Evolutionary conservation across 106 monocot genomes (phyloP).

Genomic region (Dendrobium catenatum): DNA sequence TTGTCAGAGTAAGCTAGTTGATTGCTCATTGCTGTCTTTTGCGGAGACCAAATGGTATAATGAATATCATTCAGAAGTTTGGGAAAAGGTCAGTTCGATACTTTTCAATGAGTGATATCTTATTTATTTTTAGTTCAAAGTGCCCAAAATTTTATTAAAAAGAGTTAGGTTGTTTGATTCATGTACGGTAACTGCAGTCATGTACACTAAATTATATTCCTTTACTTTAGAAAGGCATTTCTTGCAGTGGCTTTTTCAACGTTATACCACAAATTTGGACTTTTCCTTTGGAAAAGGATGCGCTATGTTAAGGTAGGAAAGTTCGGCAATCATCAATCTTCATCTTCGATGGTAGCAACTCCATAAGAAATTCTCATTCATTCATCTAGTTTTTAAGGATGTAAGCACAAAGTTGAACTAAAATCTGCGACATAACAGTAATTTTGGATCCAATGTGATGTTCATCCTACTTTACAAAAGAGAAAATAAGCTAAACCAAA

Average conservation of each 20-base stretch:
- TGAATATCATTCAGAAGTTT: constrained; percentile 82
- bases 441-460: not conserved
- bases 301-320: not conserved
- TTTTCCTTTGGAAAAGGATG: not conserved
- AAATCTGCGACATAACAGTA: not conserved
- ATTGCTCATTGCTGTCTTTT: constrained; percentile 52
- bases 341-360: not conserved
- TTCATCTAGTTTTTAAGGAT: not conserved
- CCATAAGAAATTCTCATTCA: not conserved
- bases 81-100: constrained; percentile 73
- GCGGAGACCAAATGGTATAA: constrained; percentile 78
- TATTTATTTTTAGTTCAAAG: not conserved
- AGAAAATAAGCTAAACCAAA: not conserved
- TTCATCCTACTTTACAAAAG: not conserved
- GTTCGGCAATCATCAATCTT: not conserved
- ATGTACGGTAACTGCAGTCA: not conserved
- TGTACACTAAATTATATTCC: not conserved
- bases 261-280: not conserved
- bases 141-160: not conserved
- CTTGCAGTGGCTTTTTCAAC: not conserved
- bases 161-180: not conserved
- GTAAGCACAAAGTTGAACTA: not conserved
- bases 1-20: constrained; percentile 67
- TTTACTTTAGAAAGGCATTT: not conserved
- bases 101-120: not conserved